These are phyloP conservation scores for Didymella segeticola DNA, from an alignment of 2,329 filamentous ascomycete species.

Conservation along the genomic window DNA sequence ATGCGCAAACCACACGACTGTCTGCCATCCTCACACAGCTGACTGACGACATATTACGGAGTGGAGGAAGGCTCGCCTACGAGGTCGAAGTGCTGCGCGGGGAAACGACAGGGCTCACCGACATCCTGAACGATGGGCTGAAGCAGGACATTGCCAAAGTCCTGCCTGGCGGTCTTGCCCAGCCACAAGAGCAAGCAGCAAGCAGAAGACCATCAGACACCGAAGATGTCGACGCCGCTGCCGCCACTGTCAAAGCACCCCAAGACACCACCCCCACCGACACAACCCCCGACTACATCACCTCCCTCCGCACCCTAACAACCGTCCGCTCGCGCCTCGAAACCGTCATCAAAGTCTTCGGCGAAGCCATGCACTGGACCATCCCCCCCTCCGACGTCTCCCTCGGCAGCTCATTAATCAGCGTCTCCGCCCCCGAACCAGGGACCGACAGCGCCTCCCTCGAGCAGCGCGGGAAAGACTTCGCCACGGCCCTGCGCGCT, in stretches of 20 bases:
- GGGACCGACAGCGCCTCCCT: conserved; percentile 70
- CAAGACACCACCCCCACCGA: conserved; percentile 3
- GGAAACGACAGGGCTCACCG: conserved; percentile 80
- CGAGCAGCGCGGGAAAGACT: conserved; percentile 86
- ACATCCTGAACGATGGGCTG: conserved; percentile 76
- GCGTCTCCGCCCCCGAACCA: conserved; percentile 83
- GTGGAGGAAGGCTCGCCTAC: conserved; percentile 86
- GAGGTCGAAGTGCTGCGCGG: conserved; percentile 93
- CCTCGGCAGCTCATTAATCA: conserved; percentile 83
- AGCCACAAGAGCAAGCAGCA: conserved; percentile 2
- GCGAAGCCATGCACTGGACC: conserved; percentile 94
- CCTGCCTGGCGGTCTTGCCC: conserved; percentile 58
- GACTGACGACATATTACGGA: conserved; percentile 92
- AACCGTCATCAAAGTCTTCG: conserved; percentile 87
- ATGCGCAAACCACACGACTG: conserved; percentile 83
- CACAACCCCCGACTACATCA: conserved; percentile 63
- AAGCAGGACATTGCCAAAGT: conserved; percentile 76
- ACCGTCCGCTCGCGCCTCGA: conserved; percentile 85
- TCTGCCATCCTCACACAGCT: conserved; percentile 83
- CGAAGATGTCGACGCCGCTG: neutral
- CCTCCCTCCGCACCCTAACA: conserved; percentile 80
- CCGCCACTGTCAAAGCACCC: neutral
- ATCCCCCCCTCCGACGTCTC: conserved; percentile 88
- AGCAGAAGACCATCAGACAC: conserved; percentile 1
- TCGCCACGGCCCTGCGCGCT: conserved; percentile 71